Conservation (phyloP, 192 early-diverging fungal species). For the Globomyces pollinis-pini region DNA sequence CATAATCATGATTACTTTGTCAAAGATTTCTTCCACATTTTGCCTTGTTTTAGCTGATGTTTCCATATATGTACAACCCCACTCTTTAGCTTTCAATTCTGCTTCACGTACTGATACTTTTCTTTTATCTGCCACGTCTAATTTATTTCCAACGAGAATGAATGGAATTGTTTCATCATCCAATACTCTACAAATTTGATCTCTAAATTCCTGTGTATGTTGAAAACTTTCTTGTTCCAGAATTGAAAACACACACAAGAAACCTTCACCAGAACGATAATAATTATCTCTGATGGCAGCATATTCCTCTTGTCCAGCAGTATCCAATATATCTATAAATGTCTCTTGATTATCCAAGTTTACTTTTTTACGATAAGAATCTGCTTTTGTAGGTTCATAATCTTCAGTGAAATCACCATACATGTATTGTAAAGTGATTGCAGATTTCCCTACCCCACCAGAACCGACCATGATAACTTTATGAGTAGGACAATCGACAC, state of each 20-base stretch:
- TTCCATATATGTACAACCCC: slow-evolving; percentile 65
- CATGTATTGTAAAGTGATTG: slow-evolving; percentile 81
- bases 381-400: slow-evolving; percentile 90
- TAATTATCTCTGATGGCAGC: slow-evolving; percentile 84
- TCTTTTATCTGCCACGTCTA: slow-evolving; percentile 50
- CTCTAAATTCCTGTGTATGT: slow-evolving; percentile 74
- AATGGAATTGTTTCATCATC: slow-evolving; percentile 80
- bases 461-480: slow-evolving; percentile 91
- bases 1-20: no score
- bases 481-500: slow-evolving; percentile 71
- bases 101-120: slow-evolving; percentile 57
- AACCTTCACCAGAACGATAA: slow-evolving; percentile 77
- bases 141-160: slow-evolving; percentile 76
- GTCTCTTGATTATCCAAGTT: slow-evolving; percentile 65
- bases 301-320: slow-evolving; percentile 85
- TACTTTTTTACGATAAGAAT: slow-evolving; percentile 82
- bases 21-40: slow-evolving; percentile 75
- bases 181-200: slow-evolving; percentile 76
- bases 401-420: slow-evolving; percentile 92
- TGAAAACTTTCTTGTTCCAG: slow-evolving; percentile 72
- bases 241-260: slow-evolving; percentile 77
- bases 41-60: slow-evolving; percentile 68
- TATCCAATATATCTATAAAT: slow-evolving; percentile 86
- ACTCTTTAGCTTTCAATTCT: slow-evolving; percentile 49
- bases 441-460: slow-evolving; percentile 86